These are phyloP conservation scores for Mycena filopes DNA, from an alignment of 768 basidiomycete genomes.

Conservation along the genomic window DNA sequence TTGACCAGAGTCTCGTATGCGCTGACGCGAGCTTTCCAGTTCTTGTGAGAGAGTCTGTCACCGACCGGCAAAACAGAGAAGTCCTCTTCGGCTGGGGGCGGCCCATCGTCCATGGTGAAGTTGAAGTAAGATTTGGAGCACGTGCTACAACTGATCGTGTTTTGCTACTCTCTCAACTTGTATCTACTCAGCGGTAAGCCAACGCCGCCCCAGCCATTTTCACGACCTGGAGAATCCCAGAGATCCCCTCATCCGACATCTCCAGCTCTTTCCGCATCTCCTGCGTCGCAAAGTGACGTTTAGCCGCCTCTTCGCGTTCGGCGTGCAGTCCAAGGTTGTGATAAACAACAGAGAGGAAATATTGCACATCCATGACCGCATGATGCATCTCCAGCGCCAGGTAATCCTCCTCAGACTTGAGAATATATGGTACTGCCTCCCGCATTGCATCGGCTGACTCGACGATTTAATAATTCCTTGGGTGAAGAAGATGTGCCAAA, in stretches of 20 bases:
- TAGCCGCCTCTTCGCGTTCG: conserved; percentile 66
- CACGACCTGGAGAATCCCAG: conserved; percentile 67
- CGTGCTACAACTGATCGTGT: too few relatives aligned
- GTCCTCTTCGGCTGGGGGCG: conserved; percentile 93
- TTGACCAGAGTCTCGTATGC: conserved; percentile 91
- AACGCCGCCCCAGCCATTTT: conserved; percentile 67
- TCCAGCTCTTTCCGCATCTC: conserved; percentile 55
- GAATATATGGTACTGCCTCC: conserved; percentile 70
- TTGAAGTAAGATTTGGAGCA: neutral
- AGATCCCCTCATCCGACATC: conserved; percentile 61
- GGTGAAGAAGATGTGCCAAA: neutral
- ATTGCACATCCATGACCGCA: conserved; percentile 75
- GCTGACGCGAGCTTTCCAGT: conserved; percentile 98
- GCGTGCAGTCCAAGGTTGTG: conserved; percentile 69
- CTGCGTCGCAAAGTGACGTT: conserved; percentile 59
- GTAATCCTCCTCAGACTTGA: conserved; percentile 76
- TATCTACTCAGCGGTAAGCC: conserved; percentile 47
- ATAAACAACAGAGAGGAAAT: conserved; percentile 74
- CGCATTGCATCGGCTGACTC: conserved; percentile 53
- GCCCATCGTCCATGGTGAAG: conserved; percentile 86
- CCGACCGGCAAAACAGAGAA: conserved; percentile 81
- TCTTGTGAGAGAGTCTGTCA: conserved; percentile 92
- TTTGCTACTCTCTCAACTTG: too few relatives aligned
- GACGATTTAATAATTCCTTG: neutral
- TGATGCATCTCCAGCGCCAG: conserved; percentile 64